Evolutionary conservation across 768 basidiomycete species (phyloP).

Genomic region (Calocera viscosa): DNA sequence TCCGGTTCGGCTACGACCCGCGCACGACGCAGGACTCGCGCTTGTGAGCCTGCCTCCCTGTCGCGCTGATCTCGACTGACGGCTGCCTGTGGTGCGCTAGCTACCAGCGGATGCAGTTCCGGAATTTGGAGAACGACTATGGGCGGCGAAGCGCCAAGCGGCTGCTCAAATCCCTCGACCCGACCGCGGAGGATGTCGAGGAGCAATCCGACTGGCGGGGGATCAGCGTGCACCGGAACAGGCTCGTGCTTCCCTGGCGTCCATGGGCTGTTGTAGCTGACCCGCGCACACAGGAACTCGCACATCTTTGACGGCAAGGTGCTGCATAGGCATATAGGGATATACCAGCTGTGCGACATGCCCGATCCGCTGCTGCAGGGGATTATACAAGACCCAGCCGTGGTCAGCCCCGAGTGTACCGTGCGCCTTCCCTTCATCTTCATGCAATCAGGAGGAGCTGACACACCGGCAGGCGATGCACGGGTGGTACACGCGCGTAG

Average conservation of each 20-base stretch:
- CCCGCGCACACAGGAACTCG: constrained; percentile 31
- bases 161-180: not conserved
- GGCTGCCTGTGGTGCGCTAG: constrained; percentile 32
- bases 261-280: not conserved
- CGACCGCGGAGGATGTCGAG: constrained; percentile 17
- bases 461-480: not conserved
- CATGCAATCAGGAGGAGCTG: not conserved
- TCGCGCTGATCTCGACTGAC: not conserved
- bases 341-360: constrained; percentile 91
- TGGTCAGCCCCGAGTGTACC: constrained; percentile 57
- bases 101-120: constrained; percentile 85
- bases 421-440: constrained; percentile 35
- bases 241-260: not conserved
- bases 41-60: constrained; percentile 44
- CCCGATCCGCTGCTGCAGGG: constrained; percentile 67
- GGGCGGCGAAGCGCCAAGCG: constrained; percentile 43
- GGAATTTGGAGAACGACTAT: constrained; percentile 73
- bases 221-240: not conserved
- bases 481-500: constrained; percentile 74
- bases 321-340: constrained; percentile 72
- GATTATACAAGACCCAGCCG: constrained; percentile 65
- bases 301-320: constrained; percentile 84
- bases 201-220: constrained; percentile 13
- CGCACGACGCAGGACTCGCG: constrained; percentile 56
- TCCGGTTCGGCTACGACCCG: constrained; percentile 84